phyloP scores from a whole-genome alignment of 192 early-diverging fungal species.

The Mortierella antarctica region DNA sequence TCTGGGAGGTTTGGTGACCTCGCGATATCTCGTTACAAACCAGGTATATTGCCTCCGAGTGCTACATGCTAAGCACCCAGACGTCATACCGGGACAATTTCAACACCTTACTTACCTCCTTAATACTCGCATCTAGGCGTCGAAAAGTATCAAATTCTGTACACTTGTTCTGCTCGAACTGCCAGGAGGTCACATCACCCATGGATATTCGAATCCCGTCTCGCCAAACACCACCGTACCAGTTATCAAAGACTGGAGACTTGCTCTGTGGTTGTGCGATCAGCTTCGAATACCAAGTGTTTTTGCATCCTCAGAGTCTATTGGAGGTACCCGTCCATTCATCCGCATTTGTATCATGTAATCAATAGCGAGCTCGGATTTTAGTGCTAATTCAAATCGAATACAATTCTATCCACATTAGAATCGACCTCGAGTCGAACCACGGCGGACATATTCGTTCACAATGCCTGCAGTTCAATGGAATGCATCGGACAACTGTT shows the following conservation, averaged over 20 bases:
- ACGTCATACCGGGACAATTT: too few relatives aligned
- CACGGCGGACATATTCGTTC: constrained; percentile 8
- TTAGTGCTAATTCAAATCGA: too few relatives aligned
- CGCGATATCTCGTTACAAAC: too few relatives aligned
- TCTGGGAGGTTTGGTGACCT: too few relatives aligned
- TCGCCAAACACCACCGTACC: background rate
- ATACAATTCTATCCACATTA: background rate
- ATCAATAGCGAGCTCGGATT: background rate
- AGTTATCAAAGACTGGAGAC: constrained; percentile 11
- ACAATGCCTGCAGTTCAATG: background rate
- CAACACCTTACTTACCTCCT: too few relatives aligned
- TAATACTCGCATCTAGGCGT: too few relatives aligned
- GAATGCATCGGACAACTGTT: constrained; percentile 25
- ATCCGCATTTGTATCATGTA: background rate
- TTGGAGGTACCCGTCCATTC: constrained; percentile 7
- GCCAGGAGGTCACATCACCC: too few relatives aligned
- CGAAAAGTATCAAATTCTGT: too few relatives aligned
- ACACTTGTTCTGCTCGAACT: too few relatives aligned
- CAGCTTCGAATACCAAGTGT: constrained; percentile 31
- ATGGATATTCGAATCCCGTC: too few relatives aligned
- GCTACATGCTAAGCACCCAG: too few relatives aligned
- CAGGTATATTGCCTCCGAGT: too few relatives aligned
- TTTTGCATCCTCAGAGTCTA: background rate
- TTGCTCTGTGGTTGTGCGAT: constrained; percentile 30
- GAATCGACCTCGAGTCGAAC: constrained; percentile 4